Evolutionary conservation across 2,329 filamentous ascomycete genomes (phyloP), one percentile per base, ranked within the genome.

Genomic region (Phaeosphaeriaceae sp.): DNA sequence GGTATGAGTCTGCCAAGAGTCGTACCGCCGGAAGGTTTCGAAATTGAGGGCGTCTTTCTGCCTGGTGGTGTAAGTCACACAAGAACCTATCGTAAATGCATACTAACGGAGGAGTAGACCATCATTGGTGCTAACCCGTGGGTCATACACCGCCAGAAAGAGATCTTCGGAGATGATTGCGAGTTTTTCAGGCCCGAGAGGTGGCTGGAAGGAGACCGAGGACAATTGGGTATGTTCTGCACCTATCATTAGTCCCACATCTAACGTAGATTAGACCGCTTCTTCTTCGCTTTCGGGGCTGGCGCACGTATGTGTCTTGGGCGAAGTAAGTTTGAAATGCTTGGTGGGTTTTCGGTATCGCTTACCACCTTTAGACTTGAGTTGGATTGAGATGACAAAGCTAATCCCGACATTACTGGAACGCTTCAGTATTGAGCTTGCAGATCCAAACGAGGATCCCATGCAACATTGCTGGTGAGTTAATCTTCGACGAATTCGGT

Each of bases 361-460:
- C 7, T 24, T 1, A 15, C 17, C 19, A 2, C 10, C 4, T 25
- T 7, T 22, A 61, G 59, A 61, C 42, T 24, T 61, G 33, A 61
- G 59, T 20, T 78, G 74, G 75, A 70, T 77, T 55, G 74, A 76
- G 51, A 76, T 77, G 68, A 68, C 61, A 2, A 67, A 65, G 25
- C 58, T 78, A 9, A 71, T 78, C 7, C 75, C 75, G 4, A 72
- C 74, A 1, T 60, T 78, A 7, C 73, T 78, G 51, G 59, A 73
- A 64, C 72, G 69, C 41, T 78, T 71, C 46, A 68, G 77, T 33
- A 33, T 78, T 15, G 67, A 74, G 54, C 63, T 78, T 1, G 68
- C 60, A n/a, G 66, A 76, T 22, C 67, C 67, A 7, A 19, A 52
- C 13, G 13, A 22, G 2, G 36, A 45, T 11, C 59, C 59, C 7